Evolutionary conservation across 768 basidiomycete genomes (phyloP).

Genomic region (Candolleomyces efflorescens): DNA sequence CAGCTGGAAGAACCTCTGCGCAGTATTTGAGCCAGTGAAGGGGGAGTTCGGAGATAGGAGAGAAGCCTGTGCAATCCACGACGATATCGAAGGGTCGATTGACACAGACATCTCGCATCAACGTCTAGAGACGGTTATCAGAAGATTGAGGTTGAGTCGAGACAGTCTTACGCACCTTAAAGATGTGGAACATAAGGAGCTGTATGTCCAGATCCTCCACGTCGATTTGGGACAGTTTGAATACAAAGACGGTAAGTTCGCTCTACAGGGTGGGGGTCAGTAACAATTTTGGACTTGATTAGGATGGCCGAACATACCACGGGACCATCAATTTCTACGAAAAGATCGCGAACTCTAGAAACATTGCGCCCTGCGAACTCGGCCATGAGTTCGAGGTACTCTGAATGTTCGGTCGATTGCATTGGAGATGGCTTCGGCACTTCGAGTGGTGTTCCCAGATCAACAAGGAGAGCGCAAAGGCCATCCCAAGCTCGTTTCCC

Average conservation of each 20-base stretch:
- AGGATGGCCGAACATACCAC: slow-evolving; percentile 31
- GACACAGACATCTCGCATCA: slow-evolving; percentile 44
- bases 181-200: slow-evolving; percentile 70
- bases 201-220: slow-evolving; percentile 80
- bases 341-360: slow-evolving; percentile 60
- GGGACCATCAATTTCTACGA: slow-evolving; percentile 47
- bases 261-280: slow-evolving; percentile 20
- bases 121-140: slow-evolving; percentile 32
- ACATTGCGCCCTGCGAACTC: slow-evolving; percentile 59
- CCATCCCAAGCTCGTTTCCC: slow-evolving; percentile 85
- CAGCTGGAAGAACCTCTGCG: slow-evolving; percentile 67
- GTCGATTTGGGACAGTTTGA: slow-evolving; percentile 66
- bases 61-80: slow-evolving; percentile 78
- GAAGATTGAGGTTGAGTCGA: not conserved
- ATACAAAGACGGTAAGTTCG: slow-evolving; percentile 54
- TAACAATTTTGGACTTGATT: not conserved
- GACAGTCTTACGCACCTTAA: slow-evolving; percentile 45
- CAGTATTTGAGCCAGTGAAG: slow-evolving; percentile 79
- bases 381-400: slow-evolving; percentile 64
- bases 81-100: slow-evolving; percentile 64
- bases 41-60: slow-evolving; percentile 71
- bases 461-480: slow-evolving; percentile 74
- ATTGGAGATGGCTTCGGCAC: slow-evolving; percentile 55
- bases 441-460: slow-evolving; percentile 67
- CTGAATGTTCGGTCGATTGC: slow-evolving; percentile 49